Conservation (phyloP, 1,139 yeast species). For the Saccharomyces hybrid region DNA sequence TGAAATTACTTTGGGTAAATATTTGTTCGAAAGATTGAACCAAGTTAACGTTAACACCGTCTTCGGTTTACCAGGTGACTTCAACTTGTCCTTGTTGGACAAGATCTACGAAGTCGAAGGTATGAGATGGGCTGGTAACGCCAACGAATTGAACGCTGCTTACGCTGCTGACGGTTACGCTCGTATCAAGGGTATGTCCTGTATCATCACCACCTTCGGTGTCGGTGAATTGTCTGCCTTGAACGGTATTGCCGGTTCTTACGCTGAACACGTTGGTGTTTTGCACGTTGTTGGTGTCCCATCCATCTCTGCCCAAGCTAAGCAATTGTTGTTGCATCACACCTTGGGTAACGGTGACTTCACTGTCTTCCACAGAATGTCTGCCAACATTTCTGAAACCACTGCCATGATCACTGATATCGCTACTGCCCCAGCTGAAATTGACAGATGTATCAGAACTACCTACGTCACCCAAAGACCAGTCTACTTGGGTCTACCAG, state of each 20-base stretch:
- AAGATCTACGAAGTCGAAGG: slow-evolving; percentile 54
- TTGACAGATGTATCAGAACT: slow-evolving; percentile 67
- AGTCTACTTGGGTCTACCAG: slow-evolving; percentile 75
- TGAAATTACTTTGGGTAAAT: slow-evolving; percentile 48
- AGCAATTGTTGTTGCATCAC: slow-evolving; percentile 53
- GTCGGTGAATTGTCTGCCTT: slow-evolving; percentile 84
- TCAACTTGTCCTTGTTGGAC: slow-evolving; percentile 57
- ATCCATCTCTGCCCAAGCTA: slow-evolving; percentile 54
- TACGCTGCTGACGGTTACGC: slow-evolving; percentile 70
- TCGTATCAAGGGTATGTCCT: slow-evolving; percentile 54
- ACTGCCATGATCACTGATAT: slow-evolving; percentile 57
- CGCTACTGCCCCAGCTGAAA: slow-evolving; percentile 54
- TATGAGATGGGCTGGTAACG: slow-evolving; percentile 61
- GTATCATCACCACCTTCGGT: slow-evolving; percentile 64
- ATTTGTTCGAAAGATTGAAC: slow-evolving; percentile 53
- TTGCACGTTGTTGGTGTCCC: slow-evolving; percentile 81
- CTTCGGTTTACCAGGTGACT: slow-evolving; percentile 66
- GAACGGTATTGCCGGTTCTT: slow-evolving; percentile 78
- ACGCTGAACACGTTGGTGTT: slow-evolving; percentile 70
- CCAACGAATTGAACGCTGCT: slow-evolving; percentile 66
- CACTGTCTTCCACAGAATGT: slow-evolving; percentile 70
- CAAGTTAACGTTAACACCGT: slow-evolving; percentile 47
- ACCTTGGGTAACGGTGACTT: slow-evolving; percentile 82
- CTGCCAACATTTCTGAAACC: slow-evolving; percentile 59
- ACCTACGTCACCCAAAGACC: slow-evolving; percentile 74